phyloP scores from a whole-genome alignment of 352 stramenopile genomes.

The Globisporangium viniferum region DNA sequence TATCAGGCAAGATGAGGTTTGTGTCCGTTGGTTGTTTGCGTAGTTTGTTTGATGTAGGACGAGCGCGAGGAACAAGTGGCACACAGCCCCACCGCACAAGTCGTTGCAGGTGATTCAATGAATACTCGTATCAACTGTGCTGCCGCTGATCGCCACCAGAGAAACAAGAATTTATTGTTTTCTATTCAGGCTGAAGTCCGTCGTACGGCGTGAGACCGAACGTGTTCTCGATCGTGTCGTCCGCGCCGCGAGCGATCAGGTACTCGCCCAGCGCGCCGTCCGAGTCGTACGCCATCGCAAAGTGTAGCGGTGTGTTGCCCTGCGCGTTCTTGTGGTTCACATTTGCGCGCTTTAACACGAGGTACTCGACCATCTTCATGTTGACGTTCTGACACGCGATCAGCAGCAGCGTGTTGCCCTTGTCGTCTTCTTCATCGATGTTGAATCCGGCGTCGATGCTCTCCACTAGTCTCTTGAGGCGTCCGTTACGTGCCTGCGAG shows the following conservation, averaged over 20 bases:
- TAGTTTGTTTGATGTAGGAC: background rate
- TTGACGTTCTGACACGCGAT: conserved; percentile 91
- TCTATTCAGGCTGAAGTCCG: conserved; percentile 62
- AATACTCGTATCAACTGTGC: no score
- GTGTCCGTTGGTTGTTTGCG: background rate
- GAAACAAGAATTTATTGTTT: conserved; percentile 6
- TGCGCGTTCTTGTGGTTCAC: conserved; percentile 91
- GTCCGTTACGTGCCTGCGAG: conserved; percentile 86
- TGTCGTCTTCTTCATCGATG: conserved; percentile 88
- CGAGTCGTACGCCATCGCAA: conserved; percentile 91
- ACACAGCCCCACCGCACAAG: no score
- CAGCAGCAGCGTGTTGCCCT: conserved; percentile 91
- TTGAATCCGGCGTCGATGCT: conserved; percentile 88
- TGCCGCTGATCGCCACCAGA: no score
- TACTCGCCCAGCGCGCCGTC: conserved; percentile 89
- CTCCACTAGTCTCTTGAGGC: conserved; percentile 87
- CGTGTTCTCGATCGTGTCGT: conserved; percentile 94
- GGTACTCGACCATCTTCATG: conserved; percentile 84
- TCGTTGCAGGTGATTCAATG: no score
- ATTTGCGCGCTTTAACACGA: conserved; percentile 81
- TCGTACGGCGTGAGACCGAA: conserved; percentile 93
- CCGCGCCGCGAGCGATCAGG: conserved; percentile 90
- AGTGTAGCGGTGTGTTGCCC: conserved; percentile 93
- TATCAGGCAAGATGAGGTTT: background rate
- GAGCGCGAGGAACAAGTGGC: background rate